These are phyloP conservation scores for Gaultheria prostrata DNA, from an alignment of 148 eudicot genomes.

Conservation along the genomic window DNA sequence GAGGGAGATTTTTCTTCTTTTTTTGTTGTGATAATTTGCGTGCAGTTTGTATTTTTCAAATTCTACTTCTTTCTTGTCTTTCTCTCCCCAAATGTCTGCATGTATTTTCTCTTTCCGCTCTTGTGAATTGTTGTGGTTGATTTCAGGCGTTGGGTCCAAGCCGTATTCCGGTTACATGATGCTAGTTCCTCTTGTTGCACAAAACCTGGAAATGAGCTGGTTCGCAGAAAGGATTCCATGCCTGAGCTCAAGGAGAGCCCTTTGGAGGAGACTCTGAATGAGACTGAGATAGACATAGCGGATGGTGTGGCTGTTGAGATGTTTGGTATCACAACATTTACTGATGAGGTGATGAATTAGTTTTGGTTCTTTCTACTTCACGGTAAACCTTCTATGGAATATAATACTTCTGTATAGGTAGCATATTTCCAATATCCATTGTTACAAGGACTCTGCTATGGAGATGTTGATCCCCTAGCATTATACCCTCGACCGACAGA, in stretches of 20 bases:
- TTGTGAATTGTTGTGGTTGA: slow-evolving; percentile 12
- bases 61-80: slow-evolving; percentile 7
- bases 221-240: slow-evolving; percentile 6
- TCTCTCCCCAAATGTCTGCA: background rate
- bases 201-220: slow-evolving; percentile 17
- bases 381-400: background rate
- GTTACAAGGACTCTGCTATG: no score
- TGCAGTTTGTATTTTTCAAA: background rate
- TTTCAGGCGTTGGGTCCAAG: slow-evolving; percentile 96
- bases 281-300: slow-evolving; percentile 66
- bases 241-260: slow-evolving; percentile 22
- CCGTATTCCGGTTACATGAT: slow-evolving; percentile 47
- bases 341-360: slow-evolving; percentile 54
- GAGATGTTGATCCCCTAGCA: no score
- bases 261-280: slow-evolving; percentile 28
- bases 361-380: background rate
- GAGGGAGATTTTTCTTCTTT: no score
- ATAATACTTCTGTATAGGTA: background rate
- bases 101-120: background rate
- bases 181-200: slow-evolving; percentile 21
- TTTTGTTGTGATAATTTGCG: background rate
- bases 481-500: background rate
- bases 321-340: slow-evolving; percentile 61
- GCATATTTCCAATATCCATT: background rate
- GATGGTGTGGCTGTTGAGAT: slow-evolving; percentile 80